Evolutionary conservation across 148 eudicot genomes (phyloP).

Genomic region (Vaccinium vitisidaea): DNA sequence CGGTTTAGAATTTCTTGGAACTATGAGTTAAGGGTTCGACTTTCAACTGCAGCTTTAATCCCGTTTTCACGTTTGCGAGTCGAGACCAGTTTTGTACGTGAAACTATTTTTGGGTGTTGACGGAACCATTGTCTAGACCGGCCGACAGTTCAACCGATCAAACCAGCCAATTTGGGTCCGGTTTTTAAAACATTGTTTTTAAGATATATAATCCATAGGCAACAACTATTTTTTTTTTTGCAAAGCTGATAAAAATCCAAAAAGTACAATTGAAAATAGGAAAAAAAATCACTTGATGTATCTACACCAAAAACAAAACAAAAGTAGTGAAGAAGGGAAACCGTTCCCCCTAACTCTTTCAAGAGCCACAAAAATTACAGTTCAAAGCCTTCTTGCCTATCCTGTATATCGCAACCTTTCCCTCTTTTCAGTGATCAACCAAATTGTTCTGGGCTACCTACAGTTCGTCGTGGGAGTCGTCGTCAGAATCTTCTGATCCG

Average conservation of each 20-base stretch:
- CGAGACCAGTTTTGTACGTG: too few species aligned
- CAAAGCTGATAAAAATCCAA: neutral
- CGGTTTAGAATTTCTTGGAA: too few species aligned
- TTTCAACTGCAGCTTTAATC: too few species aligned
- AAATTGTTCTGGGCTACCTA: conserved; percentile 15
- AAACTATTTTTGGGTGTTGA: too few species aligned
- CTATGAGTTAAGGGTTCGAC: too few species aligned
- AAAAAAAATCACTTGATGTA: neutral
- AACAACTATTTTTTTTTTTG: too few species aligned
- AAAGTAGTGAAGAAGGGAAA: neutral
- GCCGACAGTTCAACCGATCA: too few species aligned
- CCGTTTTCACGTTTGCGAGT: too few species aligned
- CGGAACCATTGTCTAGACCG: too few species aligned
- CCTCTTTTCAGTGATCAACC: neutral
- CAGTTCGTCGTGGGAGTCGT: conserved; percentile 41
- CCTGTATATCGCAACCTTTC: neutral
- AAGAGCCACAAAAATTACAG: conserved; percentile 13
- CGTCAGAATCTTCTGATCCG: conserved; percentile 27
- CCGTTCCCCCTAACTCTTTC: conserved; percentile 5
- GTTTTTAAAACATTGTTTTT: too few species aligned
- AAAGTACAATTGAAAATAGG: neutral
- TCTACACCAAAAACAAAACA: neutral
- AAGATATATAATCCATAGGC: neutral
- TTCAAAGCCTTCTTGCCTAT: neutral
- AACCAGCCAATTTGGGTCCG: too few species aligned